Percentiles rank a stretch among this genome's conserved stretches.
These are phyloP conservation scores for Solanum ossicruentum DNA, from an alignment of 257 asterid genomes.

Conservation along the genomic window DNA sequence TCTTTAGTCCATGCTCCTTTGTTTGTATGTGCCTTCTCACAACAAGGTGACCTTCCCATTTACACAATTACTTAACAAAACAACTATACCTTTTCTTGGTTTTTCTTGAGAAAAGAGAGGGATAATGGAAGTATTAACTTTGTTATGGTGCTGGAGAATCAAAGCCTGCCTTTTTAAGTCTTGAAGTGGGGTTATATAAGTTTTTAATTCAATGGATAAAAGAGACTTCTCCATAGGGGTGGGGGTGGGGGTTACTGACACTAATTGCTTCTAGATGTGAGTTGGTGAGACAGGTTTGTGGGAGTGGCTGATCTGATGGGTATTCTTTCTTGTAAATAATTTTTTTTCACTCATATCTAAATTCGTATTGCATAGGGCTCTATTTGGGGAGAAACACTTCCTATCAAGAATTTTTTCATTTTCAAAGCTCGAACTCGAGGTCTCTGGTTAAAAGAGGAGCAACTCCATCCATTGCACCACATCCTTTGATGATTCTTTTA, in stretches of 20 bases:
- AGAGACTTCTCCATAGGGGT: neutral
- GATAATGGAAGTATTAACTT: neutral
- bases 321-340: neutral
- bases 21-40: constrained; percentile 92
- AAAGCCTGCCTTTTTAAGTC: constrained; percentile 29
- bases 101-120: neutral
- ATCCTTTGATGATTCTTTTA: neutral
- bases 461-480: too few species aligned
- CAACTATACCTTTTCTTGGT: neutral
- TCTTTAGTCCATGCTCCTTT: constrained; percentile 97
- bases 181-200: constrained; percentile 41
- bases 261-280: constrained; percentile 79
- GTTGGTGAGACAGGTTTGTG: constrained; percentile 83
- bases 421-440: too few species aligned
- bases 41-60: constrained; percentile 98
- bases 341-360: too few species aligned
- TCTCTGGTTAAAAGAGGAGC: too few species aligned
- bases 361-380: too few species aligned
- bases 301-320: constrained; percentile 48
- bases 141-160: constrained; percentile 19
- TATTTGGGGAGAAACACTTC: too few species aligned
- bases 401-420: too few species aligned
- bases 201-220: constrained; percentile 26
- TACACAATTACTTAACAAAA: neutral
- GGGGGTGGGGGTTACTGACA: neutral